phyloP scores from a whole-genome alignment of 2,329 filamentous ascomycete genomes.

The Cytospora piceae region DNA sequence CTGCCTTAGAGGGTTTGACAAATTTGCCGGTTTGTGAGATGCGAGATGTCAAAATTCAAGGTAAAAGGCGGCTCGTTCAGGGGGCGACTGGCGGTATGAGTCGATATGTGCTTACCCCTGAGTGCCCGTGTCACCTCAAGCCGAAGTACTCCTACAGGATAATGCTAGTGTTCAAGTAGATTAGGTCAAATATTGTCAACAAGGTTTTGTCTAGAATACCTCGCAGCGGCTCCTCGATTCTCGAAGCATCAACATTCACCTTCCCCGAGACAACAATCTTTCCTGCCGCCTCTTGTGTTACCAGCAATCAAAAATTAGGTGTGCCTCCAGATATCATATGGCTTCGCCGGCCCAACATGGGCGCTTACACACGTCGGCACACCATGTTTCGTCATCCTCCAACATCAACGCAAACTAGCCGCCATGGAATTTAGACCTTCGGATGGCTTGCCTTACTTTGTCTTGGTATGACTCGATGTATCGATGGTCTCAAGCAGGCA shows the following conservation, averaged over 20 bases:
- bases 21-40: not conserved
- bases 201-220: not conserved
- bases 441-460: not conserved
- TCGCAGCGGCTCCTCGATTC: not conserved
- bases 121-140: not conserved
- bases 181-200: not conserved
- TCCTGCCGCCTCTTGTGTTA: not conserved
- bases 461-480: not conserved
- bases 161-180: not conserved
- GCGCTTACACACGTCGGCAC: not conserved
- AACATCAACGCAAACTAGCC: not conserved
- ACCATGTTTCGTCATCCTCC: not conserved
- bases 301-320: not conserved
- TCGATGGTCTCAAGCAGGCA: not conserved
- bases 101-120: not conserved
- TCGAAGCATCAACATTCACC: not conserved
- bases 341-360: not conserved
- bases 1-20: not conserved
- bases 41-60: not conserved
- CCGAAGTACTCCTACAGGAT: not conserved
- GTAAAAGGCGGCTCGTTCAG: not conserved
- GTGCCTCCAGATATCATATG: not conserved
- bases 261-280: not conserved
- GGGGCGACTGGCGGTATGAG: not conserved
- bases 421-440: not conserved